Conservation (phyloP, 805 yeast genomes). For the Blastobotrys muscicola region DNA sequence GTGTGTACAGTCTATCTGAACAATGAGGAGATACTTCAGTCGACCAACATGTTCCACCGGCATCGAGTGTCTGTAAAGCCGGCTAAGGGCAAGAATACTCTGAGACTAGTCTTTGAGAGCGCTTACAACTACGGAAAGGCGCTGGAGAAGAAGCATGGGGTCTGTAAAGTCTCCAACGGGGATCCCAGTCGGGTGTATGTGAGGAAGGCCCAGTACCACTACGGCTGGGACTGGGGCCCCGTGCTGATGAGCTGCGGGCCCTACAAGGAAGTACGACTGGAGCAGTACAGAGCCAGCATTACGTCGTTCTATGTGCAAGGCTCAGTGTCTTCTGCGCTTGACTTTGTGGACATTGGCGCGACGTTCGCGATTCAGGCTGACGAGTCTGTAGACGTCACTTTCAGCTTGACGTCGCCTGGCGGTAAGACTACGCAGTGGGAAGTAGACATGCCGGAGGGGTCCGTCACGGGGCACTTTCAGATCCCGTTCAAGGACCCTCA, state of each 20-base stretch:
- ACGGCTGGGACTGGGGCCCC: conserved; percentile 55
- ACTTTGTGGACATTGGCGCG: conserved; percentile 2
- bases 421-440: conserved; percentile 1
- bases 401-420: conserved; percentile 8
- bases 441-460: too few species aligned
- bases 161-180: conserved; percentile 32
- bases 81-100: conserved; percentile 22
- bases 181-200: conserved; percentile 36
- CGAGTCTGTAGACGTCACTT: conserved; percentile 1
- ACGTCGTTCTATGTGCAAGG: conserved; percentile 17
- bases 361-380: conserved; percentile 6
- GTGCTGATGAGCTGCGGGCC: conserved; percentile 37
- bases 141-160: conserved; percentile 28
- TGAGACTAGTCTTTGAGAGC: conserved; percentile 32
- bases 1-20: conserved; percentile 35
- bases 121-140: conserved; percentile 30
- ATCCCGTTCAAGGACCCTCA: conserved; percentile 22
- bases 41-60: conserved; percentile 37
- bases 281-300: conserved; percentile 17
- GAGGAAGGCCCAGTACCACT: conserved; percentile 46
- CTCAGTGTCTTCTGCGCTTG: conserved; percentile 7
- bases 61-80: conserved; percentile 27
- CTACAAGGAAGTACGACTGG: conserved; percentile 30
- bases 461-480: conserved; percentile 5
- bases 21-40: conserved; percentile 26